Conservation (phyloP, 176 grass and related monocot genomes). For the Oryza meyeriana region DNA sequence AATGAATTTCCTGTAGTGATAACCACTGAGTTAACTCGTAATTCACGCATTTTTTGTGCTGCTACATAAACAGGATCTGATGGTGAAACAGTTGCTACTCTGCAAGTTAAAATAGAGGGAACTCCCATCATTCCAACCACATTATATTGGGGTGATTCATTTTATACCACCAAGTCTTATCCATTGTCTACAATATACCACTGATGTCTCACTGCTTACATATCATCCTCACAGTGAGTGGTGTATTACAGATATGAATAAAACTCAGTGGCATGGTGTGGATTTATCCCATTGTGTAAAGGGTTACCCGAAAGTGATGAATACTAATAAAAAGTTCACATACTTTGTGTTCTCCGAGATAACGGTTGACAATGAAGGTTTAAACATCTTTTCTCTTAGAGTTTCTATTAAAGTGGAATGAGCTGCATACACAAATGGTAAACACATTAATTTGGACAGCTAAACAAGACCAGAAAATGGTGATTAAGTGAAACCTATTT, state of each 20-base stretch:
- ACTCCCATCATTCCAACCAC: slow-evolving; percentile 1
- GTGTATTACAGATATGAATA: not conserved
- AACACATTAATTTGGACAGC: slow-evolving; percentile 13
- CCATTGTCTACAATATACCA: not conserved
- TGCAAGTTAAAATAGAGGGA: slow-evolving; percentile 42
- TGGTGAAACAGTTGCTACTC: slow-evolving; percentile 73
- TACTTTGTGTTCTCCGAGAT: slow-evolving; percentile 86
- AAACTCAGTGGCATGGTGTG: not conserved
- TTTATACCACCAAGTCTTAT: not conserved
- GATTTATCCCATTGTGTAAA: not conserved
- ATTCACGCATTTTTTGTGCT: slow-evolving; percentile 77
- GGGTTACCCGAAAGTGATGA: slow-evolving; percentile 2
- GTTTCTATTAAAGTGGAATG: slow-evolving; percentile 70
- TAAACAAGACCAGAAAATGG: not conserved
- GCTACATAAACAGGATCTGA: slow-evolving; percentile 89
- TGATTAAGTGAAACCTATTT: not conserved
- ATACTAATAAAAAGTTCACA: not conserved
- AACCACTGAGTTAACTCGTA: slow-evolving; percentile 77
- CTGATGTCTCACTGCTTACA: not conserved
- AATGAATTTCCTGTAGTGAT: slow-evolving; percentile 63
- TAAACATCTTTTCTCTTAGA: slow-evolving; percentile 85
- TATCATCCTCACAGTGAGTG: not conserved
- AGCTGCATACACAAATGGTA: slow-evolving; percentile 53
- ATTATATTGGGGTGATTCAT: not conserved
- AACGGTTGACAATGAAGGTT: slow-evolving; percentile 79